Base-by-base conservation (phyloP, 331 rosid species). In the Phaseolus coccineus region DNA sequence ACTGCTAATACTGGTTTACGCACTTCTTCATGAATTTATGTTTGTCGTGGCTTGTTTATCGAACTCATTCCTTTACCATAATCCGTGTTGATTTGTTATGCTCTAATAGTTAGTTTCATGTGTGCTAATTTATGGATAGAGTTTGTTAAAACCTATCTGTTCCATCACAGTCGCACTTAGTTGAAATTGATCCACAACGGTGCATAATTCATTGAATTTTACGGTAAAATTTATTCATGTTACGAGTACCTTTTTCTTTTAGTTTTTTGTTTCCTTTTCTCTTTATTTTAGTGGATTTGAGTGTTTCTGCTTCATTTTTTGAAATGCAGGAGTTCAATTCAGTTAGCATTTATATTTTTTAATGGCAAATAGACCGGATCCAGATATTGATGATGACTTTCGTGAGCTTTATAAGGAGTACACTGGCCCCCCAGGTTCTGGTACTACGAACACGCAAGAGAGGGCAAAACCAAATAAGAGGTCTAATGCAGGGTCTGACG, bases 321-420 rank as follows among this genome's bases (percentile, higher is more conserved):
- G 51, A 44, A 63, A 48, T 85, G 78, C 80, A 87, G 89, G 86
- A 22, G 80, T 73, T 82, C 71, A 52, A 74, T 55, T 58, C 65
- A 73, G 71, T 4, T 50, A 28, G 67, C 52, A 39, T 52, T 2
- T n/a, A 8, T 25, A 3, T 37, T 42, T 12, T 46, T 59, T 50
- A n/a, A 96, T 96, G 99, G 99, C 91, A 6, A 87, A 79, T 73
- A 87, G 90, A 70, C 87, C 90, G 4, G 97, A 91, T 83, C 91
- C 87, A 11, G 99, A 96, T 70, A 72, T 79, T 2, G 99, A 96
- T n/a, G 99, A 96, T 6, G 99, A 96, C 79, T 93, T 96, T 63
- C 88, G 87, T 3, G 98, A 96, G 10, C 92, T 96, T 31, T 96
- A 96, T 85, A 96, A 96, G 89, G 99, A 93, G 89, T 96, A 96